Conservation (phyloP, 164 flowering plant species). For the Euptelea pleiosperma region DNA sequence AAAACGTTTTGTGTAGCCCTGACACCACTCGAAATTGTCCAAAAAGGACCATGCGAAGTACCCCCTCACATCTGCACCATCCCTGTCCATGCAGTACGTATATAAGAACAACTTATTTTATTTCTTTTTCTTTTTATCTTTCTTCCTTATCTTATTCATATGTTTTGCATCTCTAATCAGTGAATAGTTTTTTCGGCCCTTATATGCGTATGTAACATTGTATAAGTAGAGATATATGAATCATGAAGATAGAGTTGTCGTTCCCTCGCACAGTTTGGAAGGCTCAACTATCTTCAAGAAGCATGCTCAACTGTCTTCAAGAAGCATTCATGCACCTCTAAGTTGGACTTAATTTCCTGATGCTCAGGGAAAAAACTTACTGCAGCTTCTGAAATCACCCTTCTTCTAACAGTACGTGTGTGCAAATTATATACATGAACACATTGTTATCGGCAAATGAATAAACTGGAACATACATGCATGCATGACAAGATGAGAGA, state of each 20-base stretch:
- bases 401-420: too few species aligned
- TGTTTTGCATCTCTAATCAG: background rate
- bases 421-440: too few species aligned
- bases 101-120: background rate
- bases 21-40: slow-evolving; percentile 87
- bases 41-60: slow-evolving; percentile 89
- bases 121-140: background rate
- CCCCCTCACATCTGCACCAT: slow-evolving; percentile 73
- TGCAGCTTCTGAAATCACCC: background rate
- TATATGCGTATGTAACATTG: too few species aligned
- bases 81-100: slow-evolving; percentile 41
- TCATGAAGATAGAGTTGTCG: too few species aligned
- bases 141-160: background rate
- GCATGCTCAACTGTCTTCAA: too few species aligned
- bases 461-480: background rate
- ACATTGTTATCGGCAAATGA: background rate
- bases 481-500: background rate
- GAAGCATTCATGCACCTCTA: background rate
- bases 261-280: too few species aligned
- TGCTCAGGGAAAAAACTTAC: background rate
- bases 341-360: background rate
- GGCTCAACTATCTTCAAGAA: too few species aligned
- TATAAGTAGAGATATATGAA: too few species aligned
- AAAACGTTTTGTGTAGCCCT: slow-evolving; percentile 88
- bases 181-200: too few species aligned